Base-by-base conservation (phyloP, 495 filamentous ascomycete species). In the Hyphodiscus hymeniophilus region DNA sequence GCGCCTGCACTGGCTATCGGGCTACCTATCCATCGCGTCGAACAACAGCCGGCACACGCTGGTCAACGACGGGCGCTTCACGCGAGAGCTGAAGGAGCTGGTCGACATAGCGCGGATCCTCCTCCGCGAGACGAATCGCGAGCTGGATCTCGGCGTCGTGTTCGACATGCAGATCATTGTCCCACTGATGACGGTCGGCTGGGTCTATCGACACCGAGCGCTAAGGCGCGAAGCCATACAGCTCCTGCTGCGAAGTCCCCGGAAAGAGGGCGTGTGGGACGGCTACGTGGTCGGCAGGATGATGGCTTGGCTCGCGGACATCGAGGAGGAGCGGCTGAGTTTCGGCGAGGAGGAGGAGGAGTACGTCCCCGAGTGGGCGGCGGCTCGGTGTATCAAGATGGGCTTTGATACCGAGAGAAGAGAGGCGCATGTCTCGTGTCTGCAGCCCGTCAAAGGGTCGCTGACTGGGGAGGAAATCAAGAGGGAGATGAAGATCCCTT, bases 251-350 rank as follows among this genome's bases (percentile, higher is more conserved):
- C 36, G 56, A 0, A 47, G 56, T 8, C 60, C 59, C 0, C 52
- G 66, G 8, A 69, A 69, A 52, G 73, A 76, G 54, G 72, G 70
- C 0, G 50, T 72, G 0, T 74, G 66, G 61, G 66, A 74, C 31
- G 52, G 47, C 18, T 26, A 38, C 21, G 42, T 56, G 31, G 43
- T 56, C 20, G 52, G 52, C 28, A 47, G 44, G 31, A 49, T 56
- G 26, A 51, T 51, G 47, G 38, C 11, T 4, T 56, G 52, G 52
- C 24, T 56, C 22, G 38, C 35, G 5, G 43, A 17, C 1, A 33
- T 56, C 7, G 52, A 56, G 16, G 52, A 56, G 33, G 36, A 52
- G 30, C 16, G 30, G 5, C 31, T 45, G 40, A 41, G 38, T 42
- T 21, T 23, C 3, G 22, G 30, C 7, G 36, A 23, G 10, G 15